A percentile compares a stretch with the other conserved stretches of the same genome.
These are phyloP conservation scores for Symbiodinium natans DNA, from an alignment of 73 alveolate genomes.

Conservation along the genomic window DNA sequence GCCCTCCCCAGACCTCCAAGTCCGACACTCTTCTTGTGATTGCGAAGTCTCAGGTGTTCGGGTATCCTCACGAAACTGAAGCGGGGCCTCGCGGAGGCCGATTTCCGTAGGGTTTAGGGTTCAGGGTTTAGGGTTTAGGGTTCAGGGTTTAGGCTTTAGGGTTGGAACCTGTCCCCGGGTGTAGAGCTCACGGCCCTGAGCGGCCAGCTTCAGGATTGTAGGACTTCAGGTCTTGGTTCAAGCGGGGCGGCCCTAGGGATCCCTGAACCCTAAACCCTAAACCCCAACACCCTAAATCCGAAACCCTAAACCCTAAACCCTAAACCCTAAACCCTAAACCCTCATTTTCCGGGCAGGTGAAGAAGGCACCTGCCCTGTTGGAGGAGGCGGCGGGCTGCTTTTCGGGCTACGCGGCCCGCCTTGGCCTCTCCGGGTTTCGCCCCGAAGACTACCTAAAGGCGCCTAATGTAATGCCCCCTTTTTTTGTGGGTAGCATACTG, in stretches of 20 bases:
- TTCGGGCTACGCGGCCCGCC: too few relatives aligned
- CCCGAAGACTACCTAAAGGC: neutral
- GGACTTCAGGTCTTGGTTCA: too few relatives aligned
- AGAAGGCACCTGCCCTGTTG: slow-evolving; percentile 33
- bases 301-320: too few relatives aligned
- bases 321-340: too few relatives aligned
- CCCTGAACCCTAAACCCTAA: too few relatives aligned
- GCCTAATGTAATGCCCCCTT: too few relatives aligned
- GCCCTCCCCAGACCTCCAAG: too few relatives aligned
- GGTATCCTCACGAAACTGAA: slow-evolving; percentile 57
- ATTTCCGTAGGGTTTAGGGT: neutral
- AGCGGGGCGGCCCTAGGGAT: too few relatives aligned
- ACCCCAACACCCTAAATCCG: neutral
- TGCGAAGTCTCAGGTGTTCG: slow-evolving; percentile 46
- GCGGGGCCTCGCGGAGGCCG: slow-evolving; percentile 80
- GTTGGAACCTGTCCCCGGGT: neutral
- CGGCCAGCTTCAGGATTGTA: neutral
- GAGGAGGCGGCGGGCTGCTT: slow-evolving; percentile 9
- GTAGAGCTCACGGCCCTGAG: neutral
- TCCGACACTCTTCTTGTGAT: too few relatives aligned
- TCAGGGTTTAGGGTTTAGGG: neutral
- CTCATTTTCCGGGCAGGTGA: too few relatives aligned
- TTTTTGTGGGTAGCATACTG: too few relatives aligned
- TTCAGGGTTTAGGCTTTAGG: neutral
- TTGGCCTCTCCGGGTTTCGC: neutral